These are phyloP conservation scores for Phytophthora crassamura DNA, from an alignment of 352 stramenopile genomes.

Conservation along the genomic window DNA sequence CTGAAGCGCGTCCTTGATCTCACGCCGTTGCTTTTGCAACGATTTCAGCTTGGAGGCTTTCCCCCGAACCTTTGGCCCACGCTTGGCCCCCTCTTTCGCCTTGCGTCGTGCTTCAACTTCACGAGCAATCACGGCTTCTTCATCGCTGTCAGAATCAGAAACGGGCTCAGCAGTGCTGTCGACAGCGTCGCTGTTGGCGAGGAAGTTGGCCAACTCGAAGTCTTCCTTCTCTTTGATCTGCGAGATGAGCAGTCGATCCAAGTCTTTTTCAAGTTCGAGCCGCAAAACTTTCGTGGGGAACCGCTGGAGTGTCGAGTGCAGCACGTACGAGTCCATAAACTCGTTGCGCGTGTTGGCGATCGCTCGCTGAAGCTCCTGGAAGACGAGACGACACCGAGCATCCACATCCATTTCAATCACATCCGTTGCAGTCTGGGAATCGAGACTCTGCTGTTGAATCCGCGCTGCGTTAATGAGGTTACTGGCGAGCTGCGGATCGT, in stretches of 20 bases:
- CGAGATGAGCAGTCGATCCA: slow-evolving; percentile 89
- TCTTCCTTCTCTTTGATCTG: slow-evolving; percentile 85
- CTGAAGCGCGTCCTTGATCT: slow-evolving; percentile 78
- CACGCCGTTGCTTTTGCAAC: slow-evolving; percentile 73
- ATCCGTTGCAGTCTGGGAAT: slow-evolving; percentile 34
- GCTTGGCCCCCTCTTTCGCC: slow-evolving; percentile 42
- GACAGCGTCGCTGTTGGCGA: slow-evolving; percentile 26
- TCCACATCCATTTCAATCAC: slow-evolving; percentile 88
- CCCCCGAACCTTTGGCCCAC: slow-evolving; percentile 52
- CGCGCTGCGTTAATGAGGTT: slow-evolving; percentile 58
- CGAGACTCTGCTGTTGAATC: slow-evolving; percentile 43
- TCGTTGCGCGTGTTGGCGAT: slow-evolving; percentile 84
- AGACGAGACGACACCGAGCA: slow-evolving; percentile 84
- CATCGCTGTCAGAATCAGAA: slow-evolving; percentile 76
- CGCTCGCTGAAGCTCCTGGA: slow-evolving; percentile 90
- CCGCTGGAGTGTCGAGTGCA: slow-evolving; percentile 91
- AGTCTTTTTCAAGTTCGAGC: slow-evolving; percentile 91
- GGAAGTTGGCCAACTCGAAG: slow-evolving; percentile 61
- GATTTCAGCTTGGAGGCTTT: slow-evolving; percentile 64
- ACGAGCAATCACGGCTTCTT: slow-evolving; percentile 70
- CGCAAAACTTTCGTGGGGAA: slow-evolving; percentile 91
- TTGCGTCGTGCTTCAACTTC: slow-evolving; percentile 46
- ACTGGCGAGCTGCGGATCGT: slow-evolving; percentile 55
- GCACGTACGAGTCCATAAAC: slow-evolving; percentile 90
- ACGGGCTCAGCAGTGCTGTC: slow-evolving; percentile 28